These are phyloP conservation scores for Rhododendron ovatum DNA, from an alignment of 148 eudicot species.

Conservation along the genomic window DNA sequence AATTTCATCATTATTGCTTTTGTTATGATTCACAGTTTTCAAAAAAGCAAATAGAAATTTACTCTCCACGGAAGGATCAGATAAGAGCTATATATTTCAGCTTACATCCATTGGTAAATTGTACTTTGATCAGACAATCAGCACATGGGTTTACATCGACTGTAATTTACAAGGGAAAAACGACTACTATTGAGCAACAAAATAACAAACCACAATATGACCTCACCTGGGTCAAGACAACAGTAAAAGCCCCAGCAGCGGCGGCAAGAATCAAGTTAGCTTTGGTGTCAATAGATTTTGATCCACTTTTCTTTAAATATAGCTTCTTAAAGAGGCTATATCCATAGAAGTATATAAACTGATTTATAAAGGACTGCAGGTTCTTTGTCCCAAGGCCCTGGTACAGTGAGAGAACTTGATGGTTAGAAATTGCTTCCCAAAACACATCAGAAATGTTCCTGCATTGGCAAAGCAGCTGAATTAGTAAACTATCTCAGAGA, in stretches of 20 bases:
- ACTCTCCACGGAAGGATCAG: not conserved
- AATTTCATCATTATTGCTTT: not conserved
- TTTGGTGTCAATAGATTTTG: conserved; percentile 70
- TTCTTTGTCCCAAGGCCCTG: conserved; percentile 96
- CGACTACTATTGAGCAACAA: not conserved
- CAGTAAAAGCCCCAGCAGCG: conserved; percentile 88
- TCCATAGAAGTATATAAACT: conserved; percentile 86
- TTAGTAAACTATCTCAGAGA: not conserved
- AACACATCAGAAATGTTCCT: conserved; percentile 84
- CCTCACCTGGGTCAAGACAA: conserved; percentile 75
- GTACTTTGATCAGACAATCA: not conserved
- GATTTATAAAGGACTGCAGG: conserved; percentile 72
- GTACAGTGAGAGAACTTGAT: conserved; percentile 71
- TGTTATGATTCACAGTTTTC: not conserved
- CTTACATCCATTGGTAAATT: not conserved
- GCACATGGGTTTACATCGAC: not conserved
- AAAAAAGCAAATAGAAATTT: not conserved
- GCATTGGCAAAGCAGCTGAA: conserved; percentile 18
- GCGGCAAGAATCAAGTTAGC: conserved; percentile 87
- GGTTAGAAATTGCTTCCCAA: conserved; percentile 72
- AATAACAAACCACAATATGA: not conserved
- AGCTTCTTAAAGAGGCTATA: conserved; percentile 88
- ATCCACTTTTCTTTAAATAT: conserved; percentile 64
- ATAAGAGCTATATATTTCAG: not conserved
- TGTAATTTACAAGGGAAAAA: not conserved